Base-by-base conservation (phyloP, 805 yeast species). In the Kodamaea restingae region DNA sequence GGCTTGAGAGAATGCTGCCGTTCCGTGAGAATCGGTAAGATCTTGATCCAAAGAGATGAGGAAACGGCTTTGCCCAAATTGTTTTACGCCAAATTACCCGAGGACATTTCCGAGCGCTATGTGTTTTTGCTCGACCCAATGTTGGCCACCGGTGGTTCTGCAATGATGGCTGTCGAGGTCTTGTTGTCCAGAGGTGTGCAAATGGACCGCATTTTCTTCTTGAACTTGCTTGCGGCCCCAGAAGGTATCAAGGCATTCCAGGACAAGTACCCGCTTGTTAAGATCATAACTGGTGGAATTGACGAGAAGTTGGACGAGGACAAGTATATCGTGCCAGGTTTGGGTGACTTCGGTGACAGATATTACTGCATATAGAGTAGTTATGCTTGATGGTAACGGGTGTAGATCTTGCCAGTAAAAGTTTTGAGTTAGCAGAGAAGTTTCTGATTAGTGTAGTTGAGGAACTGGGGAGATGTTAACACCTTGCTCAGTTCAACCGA, bases 71-170 rank as follows among this genome's bases (percentile, higher is more conserved):
- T 75, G 51, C 97, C 98, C 31, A 86, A 88, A 60, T 69, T 93
- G 40, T 93, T 84, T 65, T 93, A 90, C 61, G 96, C 86, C 52
- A 93, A 93, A 61, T 74, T 93, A 47, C 99, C 99, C 14, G 87
- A 81, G 47, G 98, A 93, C 55, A 91, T 93, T 49, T 67, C 82
- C 32, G 84, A 84, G 12, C 75, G 98, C 50, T 93, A 81, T 53
- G 97, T 93, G 18, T 85, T 93, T 58, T 67, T 93, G 52, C 71
- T 93, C 49, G 99, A 93, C 57, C 98, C 99, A 41, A 85, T 93
- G 95, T 76, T 93, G 58, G 99, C 99, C 24, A 93, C 99, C 14
- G 98, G 98, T 50, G 98, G 98, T 36, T 85, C 96, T 45, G 98
- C 98, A 14, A 78, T 88, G 63, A 85, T 90, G 93, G 99, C 98